Conservation (phyloP, 345 rosid species). For the Lumnitzera racemosa region DNA sequence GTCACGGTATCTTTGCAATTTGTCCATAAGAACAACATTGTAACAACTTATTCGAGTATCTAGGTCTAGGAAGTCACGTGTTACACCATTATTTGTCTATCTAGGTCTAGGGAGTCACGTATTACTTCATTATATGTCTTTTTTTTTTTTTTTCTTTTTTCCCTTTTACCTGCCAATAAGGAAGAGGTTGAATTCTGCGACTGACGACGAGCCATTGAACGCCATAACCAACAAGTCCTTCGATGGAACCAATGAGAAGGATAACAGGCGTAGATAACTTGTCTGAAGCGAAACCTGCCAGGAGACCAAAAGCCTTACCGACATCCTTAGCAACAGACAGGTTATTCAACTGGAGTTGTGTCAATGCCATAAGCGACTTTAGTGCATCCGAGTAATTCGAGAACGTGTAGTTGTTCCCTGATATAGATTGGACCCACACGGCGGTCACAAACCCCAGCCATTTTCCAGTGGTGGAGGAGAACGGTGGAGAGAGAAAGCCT, state of each 20-base stretch:
- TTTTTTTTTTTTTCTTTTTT: too few relatives aligned
- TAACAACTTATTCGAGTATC: too few relatives aligned
- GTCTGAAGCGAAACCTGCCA: conserved; percentile 42
- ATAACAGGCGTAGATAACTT: conserved; percentile 15
- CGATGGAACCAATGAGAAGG: conserved; percentile 61
- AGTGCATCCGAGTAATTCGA: conserved; percentile 71
- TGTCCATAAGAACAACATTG: too few relatives aligned
- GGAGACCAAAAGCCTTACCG: conserved; percentile 78
- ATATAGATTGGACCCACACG: conserved; percentile 77
- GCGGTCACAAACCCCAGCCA: conserved; percentile 87
- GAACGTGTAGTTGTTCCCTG: conserved; percentile 85
- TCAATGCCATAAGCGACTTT: conserved; percentile 64
- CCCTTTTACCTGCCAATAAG: conserved; percentile 39
- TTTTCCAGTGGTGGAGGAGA: conserved; percentile 25
- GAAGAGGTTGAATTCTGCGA: conserved; percentile 38
- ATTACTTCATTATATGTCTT: too few relatives aligned
- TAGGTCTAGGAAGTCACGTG: too few relatives aligned
- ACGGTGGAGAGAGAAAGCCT: too few relatives aligned
- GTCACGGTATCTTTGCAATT: too few relatives aligned
- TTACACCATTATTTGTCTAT: too few relatives aligned
- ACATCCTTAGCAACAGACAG: conserved; percentile 75
- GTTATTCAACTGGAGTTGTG: conserved; percentile 64
- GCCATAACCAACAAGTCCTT: conserved; percentile 74
- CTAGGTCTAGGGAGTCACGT: too few relatives aligned
- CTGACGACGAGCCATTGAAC: conserved; percentile 83